phyloP scores from a whole-genome alignment of 2,329 filamentous ascomycete genomes.

The Coleophoma crateriformis region DNA sequence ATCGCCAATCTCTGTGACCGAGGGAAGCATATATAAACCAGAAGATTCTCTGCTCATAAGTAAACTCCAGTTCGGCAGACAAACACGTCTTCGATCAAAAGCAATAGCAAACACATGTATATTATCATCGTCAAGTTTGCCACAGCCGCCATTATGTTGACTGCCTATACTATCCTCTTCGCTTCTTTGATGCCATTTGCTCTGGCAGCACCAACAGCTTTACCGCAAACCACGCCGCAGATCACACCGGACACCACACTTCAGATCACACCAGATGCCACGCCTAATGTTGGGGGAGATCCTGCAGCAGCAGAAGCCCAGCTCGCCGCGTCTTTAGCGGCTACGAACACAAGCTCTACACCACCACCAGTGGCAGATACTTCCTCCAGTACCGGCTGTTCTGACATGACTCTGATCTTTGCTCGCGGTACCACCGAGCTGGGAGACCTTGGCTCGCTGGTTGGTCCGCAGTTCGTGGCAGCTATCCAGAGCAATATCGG shows the following conservation, averaged over 20 bases:
- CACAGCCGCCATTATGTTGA: conserved; percentile 6
- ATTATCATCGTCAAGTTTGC: background rate
- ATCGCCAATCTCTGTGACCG: too few species aligned
- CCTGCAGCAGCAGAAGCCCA: background rate
- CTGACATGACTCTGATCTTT: conserved; percentile 44
- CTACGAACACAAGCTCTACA: background rate
- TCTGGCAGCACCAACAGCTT: background rate
- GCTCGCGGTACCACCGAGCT: conserved; percentile 48
- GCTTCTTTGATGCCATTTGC: background rate
- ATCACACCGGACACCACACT: background rate
- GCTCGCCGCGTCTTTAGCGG: background rate
- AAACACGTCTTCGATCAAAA: too few species aligned
- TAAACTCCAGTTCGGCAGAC: too few species aligned
- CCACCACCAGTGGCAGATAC: background rate
- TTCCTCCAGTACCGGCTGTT: background rate
- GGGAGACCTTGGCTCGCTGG: conserved; percentile 44
- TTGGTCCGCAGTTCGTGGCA: conserved; percentile 45
- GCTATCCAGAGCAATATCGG: conserved; percentile 36
- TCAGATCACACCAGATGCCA: background rate
- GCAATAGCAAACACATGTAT: background rate
- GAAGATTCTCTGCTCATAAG: too few species aligned
- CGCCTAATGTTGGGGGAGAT: background rate
- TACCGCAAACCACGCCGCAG: background rate
- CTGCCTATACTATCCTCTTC: background rate
- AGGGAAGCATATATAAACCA: too few species aligned